Conservation (phyloP, 2,329 filamentous ascomycete genomes). For the Periconia sp. region DNA sequence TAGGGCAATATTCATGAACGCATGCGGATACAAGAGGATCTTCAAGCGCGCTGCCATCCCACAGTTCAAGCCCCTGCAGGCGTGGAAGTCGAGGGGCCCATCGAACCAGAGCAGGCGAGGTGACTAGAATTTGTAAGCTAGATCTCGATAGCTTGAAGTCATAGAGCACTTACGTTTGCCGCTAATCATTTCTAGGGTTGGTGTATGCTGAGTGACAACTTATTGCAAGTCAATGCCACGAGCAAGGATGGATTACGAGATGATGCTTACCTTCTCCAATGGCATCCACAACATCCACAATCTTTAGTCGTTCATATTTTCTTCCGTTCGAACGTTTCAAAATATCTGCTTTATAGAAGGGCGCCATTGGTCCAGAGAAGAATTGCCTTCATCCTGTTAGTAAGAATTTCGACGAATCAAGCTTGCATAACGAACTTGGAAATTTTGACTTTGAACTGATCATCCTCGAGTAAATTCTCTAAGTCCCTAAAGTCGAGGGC, state of each 20-base stretch:
- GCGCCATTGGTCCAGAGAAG: constrained; percentile 56
- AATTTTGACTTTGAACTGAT: constrained; percentile 64
- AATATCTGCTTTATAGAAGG: constrained; percentile 46
- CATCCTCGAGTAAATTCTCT: constrained; percentile 63
- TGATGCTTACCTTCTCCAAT: constrained; percentile 58
- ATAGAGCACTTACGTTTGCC: constrained; percentile 52
- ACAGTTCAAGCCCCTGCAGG: constrained; percentile 65
- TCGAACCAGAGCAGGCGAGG: constrained; percentile 58
- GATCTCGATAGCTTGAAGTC: neutral
- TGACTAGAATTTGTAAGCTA: constrained; percentile 45
- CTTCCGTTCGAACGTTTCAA: constrained; percentile 30
- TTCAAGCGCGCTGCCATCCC: constrained; percentile 65
- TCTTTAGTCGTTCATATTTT: constrained; percentile 45
- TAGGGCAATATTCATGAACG: constrained; percentile 64
- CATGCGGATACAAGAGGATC: constrained; percentile 59
- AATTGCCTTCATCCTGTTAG: constrained; percentile 50
- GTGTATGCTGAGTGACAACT: constrained; percentile 57
- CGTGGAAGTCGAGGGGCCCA: constrained; percentile 67
- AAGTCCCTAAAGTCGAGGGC: constrained; percentile 69
- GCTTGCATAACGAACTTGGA: constrained; percentile 53
- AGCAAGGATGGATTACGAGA: constrained; percentile 2
- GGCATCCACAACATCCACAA: constrained; percentile 51
- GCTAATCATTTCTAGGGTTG: constrained; percentile 64
- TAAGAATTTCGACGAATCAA: constrained; percentile 10
- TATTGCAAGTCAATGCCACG: constrained; percentile 15